Evolutionary conservation across 2,329 filamentous ascomycete genomes (phyloP).

Genomic region (Colletotrichum tropicicola): DNA sequence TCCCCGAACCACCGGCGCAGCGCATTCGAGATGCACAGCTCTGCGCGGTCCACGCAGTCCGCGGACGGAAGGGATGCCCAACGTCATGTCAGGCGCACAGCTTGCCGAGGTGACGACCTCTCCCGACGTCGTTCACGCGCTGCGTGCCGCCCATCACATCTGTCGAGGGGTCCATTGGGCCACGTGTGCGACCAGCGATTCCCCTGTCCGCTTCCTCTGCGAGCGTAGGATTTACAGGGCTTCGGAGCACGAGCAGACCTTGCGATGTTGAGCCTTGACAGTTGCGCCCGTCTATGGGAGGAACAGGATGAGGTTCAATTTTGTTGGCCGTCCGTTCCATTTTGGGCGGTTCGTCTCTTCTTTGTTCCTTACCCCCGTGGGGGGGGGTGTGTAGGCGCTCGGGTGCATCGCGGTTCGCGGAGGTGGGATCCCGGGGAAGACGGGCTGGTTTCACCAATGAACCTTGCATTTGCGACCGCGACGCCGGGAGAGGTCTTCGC

Average conservation of each 20-base stretch:
- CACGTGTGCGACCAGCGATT: slow-evolving; percentile 3
- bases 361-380: neutral
- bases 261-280: slow-evolving; percentile 3
- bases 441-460: slow-evolving; percentile 22
- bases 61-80: slow-evolving; percentile 4
- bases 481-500: too few species aligned
- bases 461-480: neutral
- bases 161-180: slow-evolving; percentile 8
- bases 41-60: neutral
- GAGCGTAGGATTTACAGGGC: neutral
- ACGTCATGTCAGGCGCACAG: slow-evolving; percentile 16
- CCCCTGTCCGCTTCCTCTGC: neutral
- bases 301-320: neutral
- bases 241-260: slow-evolving; percentile 1
- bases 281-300: neutral
- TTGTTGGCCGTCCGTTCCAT: neutral
- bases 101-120: neutral
- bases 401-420: slow-evolving; percentile 13
- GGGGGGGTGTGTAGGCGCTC: slow-evolving; percentile 3
- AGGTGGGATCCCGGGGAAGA: slow-evolving; percentile 15
- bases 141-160: slow-evolving; percentile 7
- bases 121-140: neutral
- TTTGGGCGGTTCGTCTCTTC: neutral
- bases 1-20: too few species aligned
- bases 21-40: neutral